Evolutionary conservation across 2,329 filamentous ascomycete species (phyloP), one percentile per base, ranked within the genome.

Genomic region (Thelonectria rubi): DNA sequence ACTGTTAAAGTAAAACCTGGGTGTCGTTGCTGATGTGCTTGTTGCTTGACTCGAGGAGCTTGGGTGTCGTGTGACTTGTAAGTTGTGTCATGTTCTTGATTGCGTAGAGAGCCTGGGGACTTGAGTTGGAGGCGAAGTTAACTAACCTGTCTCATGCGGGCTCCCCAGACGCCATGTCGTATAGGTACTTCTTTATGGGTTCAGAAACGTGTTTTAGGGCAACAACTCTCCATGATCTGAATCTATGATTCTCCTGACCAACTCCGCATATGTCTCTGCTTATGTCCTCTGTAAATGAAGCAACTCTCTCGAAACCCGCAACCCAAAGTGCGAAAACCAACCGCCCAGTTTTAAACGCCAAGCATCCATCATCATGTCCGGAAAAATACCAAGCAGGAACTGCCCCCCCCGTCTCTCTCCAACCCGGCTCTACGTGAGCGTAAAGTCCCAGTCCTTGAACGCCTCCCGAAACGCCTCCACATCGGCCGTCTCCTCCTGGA

Each of bases 361-460:
- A 43, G 24, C 65, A 61, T 61, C 47, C 60, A 39, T 51, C 34
- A 32, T 43, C 26, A 52, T 26, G 39, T 17, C 50, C 18, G 49
- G 42, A 9, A 48, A 55, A 51, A 52, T 58, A 60, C 71, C 32
- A 65, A 62, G 56, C 46, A 47, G 12, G 12, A 47, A 30, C 42
- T 10, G 18, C 52, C 45, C 54, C 56, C n/a, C n/a, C n/a, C n/a
- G n/a, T 59, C 46, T 26, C 63, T 69, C 49, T 70, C 63, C 69
- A 30, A 7, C 26, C 8, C 26, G 7, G 5, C 26, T 9, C 51
- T 70, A 53, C 2, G 61, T 52, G 48, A 81, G 63, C 14, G 92
- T 91, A 75, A 97, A 97, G 76, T 99, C 94, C 84, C 91, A 97
- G 32, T 86, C 82, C 77, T 92, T 89, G 73, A 97, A 99, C 1